Evolutionary conservation across 495 filamentous ascomycete species (phyloP), one percentile per base, ranked within the genome.

Genomic region (Bryoglossum gracile): DNA sequence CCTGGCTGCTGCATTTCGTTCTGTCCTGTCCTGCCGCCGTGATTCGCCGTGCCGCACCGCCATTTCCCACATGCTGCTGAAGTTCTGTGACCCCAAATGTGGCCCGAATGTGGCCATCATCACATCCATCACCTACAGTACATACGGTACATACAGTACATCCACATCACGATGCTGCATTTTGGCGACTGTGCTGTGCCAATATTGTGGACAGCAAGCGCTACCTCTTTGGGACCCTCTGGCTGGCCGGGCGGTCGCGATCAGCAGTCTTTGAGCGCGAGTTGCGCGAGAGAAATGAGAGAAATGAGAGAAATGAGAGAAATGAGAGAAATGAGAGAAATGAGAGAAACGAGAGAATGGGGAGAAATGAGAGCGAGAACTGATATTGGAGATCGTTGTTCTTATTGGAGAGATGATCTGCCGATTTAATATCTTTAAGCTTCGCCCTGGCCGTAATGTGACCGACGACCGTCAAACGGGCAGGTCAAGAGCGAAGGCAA

Each of bases 11-110:
- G 16, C 50, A 46, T 46, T 37, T 11, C 43, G 35, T 35, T 6
- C 33, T 41, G 35, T 46, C 46, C 8, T 47, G 35, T 35, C 10
- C 33, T 41, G 35, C 28, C n/a, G n/a, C n/a, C 42, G 49, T 45
- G 38, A 51, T 51, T 51, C 42, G 51, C 30, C 23, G 43, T 46
- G 42, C 30, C 0, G 34, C 46, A 43, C 34, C 34, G 16, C 34
- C 34, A n/a, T 37, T 37, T 45, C n/a, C n/a, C n/a, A n/a, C n/a
- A n/a, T n/a, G n/a, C n/a, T n/a, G n/a, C n/a, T n/a, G n/a, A n/a
- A n/a, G n/a, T n/a, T n/a, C n/a, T n/a, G n/a, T n/a, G n/a, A n/a
- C n/a, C n/a, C n/a, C n/a, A n/a, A n/a, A n/a, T n/a, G n/a, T n/a
- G n/a, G n/a, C n/a, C n/a, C n/a, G n/a, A n/a, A n/a, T n/a, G n/a